Conservation (phyloP, 1,139 yeast species). For the Lodderomyces oxycetoniae region DNA sequence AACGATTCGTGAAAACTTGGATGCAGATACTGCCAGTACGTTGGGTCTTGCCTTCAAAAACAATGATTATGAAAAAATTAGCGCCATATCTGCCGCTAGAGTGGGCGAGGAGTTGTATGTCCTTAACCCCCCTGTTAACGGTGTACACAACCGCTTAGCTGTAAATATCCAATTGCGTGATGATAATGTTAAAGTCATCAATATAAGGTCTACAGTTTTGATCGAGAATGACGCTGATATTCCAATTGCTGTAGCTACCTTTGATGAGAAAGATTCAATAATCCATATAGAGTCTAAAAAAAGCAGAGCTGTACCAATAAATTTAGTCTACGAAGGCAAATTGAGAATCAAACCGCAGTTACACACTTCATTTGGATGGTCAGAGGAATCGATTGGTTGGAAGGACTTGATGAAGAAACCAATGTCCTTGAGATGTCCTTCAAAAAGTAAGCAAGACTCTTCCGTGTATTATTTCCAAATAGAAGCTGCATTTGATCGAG, state of each 20-base stretch:
- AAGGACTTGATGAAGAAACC: slow-evolving; percentile 48
- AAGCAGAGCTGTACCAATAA: slow-evolving; percentile 67
- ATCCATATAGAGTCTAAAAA: slow-evolving; percentile 48
- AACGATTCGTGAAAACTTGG: slow-evolving; percentile 72
- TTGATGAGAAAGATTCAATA: slow-evolving; percentile 21
- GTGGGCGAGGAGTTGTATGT: slow-evolving; percentile 82
- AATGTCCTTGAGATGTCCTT: slow-evolving; percentile 55
- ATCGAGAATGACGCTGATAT: slow-evolving; percentile 70
- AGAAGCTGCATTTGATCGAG: slow-evolving; percentile 57
- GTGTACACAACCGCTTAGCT: slow-evolving; percentile 68
- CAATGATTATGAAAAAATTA: slow-evolving; percentile 51
- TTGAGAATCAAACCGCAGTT: slow-evolving; percentile 60
- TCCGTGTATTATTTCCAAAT: slow-evolving; percentile 67
- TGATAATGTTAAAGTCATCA: slow-evolving; percentile 74
- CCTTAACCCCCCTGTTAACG: slow-evolving; percentile 57
- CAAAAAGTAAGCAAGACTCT: slow-evolving; percentile 31
- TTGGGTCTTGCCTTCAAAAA: slow-evolving; percentile 58
- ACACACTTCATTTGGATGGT: slow-evolving; percentile 61
- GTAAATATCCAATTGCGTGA: slow-evolving; percentile 67
- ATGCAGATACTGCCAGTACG: slow-evolving; percentile 58
- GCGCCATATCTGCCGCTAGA: slow-evolving; percentile 60
- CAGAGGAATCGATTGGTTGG: slow-evolving; percentile 62
- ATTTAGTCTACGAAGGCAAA: slow-evolving; percentile 54
- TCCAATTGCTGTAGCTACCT: slow-evolving; percentile 43
- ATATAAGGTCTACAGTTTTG: slow-evolving; percentile 68